These are phyloP conservation scores for Lathyrus oleraceus DNA, from an alignment of 306 rosid species.

Conservation along the genomic window DNA sequence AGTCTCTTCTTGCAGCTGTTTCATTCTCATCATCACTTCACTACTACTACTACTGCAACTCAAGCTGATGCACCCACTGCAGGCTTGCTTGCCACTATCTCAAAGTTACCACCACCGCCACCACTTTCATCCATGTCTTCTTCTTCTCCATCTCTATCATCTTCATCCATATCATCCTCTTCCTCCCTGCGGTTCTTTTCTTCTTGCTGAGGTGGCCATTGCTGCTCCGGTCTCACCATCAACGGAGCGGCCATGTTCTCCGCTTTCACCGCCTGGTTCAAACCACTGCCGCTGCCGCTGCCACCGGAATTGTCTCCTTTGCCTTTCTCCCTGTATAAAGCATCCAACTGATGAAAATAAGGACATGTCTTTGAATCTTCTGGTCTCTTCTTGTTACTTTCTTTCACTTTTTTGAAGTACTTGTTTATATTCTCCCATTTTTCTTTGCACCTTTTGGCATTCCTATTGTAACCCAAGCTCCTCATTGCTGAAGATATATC, in stretches of 20 bases:
- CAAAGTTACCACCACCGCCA: constrained; percentile 48
- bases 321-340: constrained; percentile 59
- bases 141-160: constrained; percentile 17
- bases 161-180: constrained; percentile 50
- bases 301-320: constrained; percentile 25
- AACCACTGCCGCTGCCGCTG: neutral
- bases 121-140: constrained; percentile 45
- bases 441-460: constrained; percentile 85
- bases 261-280: neutral
- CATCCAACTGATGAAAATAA: constrained; percentile 74
- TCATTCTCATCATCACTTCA: neutral
- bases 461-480: constrained; percentile 70
- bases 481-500: constrained; percentile 76
- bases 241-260: constrained; percentile 56
- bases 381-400: constrained; percentile 74
- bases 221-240: constrained; percentile 93
- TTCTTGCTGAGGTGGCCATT: constrained; percentile 80
- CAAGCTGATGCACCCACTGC: constrained; percentile 38
- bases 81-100: constrained; percentile 63
- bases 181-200: neutral
- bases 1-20: neutral
- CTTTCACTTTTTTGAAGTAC: constrained; percentile 95
- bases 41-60: constrained; percentile 41
- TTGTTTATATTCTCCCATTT: constrained; percentile 99
- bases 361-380: constrained; percentile 96